These are phyloP conservation scores for Oryza meridionalis DNA, from an alignment of 176 grass and related monocot species.

Conservation along the genomic window DNA sequence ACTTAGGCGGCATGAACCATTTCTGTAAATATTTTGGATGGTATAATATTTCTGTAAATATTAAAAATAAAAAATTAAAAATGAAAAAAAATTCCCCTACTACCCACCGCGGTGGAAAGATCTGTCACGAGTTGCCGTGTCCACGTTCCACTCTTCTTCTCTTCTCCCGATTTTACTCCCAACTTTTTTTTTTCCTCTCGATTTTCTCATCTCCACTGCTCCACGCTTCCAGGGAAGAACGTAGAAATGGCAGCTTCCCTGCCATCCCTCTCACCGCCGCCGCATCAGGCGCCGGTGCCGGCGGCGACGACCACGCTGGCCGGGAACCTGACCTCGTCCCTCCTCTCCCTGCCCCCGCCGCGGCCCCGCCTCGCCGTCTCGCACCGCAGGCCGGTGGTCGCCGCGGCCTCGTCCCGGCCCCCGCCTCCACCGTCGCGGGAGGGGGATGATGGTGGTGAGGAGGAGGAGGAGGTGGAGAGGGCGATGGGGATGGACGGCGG, in stretches of 20 bases:
- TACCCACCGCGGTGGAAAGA: slow-evolving; percentile 33
- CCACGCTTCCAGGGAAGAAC: neutral
- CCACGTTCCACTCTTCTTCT: slow-evolving; percentile 18
- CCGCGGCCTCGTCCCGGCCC: slow-evolving; percentile 31
- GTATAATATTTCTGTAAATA: no score
- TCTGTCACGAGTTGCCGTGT: slow-evolving; percentile 44
- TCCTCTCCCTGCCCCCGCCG: slow-evolving; percentile 41
- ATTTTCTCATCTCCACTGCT: neutral
- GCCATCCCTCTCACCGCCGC: slow-evolving; percentile 46
- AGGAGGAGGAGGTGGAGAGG: slow-evolving; percentile 72
- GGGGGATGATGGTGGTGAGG: slow-evolving; percentile 19
- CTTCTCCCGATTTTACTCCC: slow-evolving; percentile 1
- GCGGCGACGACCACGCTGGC: slow-evolving; percentile 29
- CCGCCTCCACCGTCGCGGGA: slow-evolving; percentile 32
- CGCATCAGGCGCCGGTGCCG: neutral
- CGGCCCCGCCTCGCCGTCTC: slow-evolving; percentile 32
- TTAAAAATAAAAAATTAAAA: no score
- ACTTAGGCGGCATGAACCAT: no score
- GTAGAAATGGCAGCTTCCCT: slow-evolving; percentile 54
- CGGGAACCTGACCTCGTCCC: slow-evolving; percentile 34
- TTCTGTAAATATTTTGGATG: no score
- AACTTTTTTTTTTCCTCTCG: neutral
- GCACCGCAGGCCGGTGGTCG: slow-evolving; percentile 45
- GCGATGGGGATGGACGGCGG: slow-evolving; percentile 85
- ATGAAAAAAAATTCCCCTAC: no score